A percentile compares a stretch with the other conserved stretches of the same genome.
These are phyloP conservation scores for Didymella lethalis DNA, from an alignment of 2,329 filamentous ascomycete genomes.

Conservation along the genomic window DNA sequence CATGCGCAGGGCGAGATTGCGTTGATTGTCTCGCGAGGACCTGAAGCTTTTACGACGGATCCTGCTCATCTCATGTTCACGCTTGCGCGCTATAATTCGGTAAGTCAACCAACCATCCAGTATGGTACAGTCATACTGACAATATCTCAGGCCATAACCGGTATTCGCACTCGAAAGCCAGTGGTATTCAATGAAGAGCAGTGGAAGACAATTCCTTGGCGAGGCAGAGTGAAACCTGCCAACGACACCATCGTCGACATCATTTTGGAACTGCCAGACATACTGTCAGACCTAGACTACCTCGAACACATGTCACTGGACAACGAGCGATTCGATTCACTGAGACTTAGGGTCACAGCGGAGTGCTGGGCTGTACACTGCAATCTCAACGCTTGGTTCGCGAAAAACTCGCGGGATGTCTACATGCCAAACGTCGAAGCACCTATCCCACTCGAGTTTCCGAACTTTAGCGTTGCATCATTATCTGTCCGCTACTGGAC, in stretches of 20 bases:
- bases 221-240: slow-evolving; percentile 39
- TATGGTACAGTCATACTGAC: background rate
- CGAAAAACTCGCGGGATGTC: slow-evolving; percentile 22
- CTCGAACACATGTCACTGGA: slow-evolving; percentile 14
- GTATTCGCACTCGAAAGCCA: slow-evolving; percentile 48
- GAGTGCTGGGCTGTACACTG: slow-evolving; percentile 34
- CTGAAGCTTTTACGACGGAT: slow-evolving; percentile 27
- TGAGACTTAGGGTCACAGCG: slow-evolving; percentile 16
- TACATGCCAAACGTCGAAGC: slow-evolving; percentile 22
- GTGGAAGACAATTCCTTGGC: slow-evolving; percentile 52
- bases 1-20: slow-evolving; percentile 41
- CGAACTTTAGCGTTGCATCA: slow-evolving; percentile 27
- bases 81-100: slow-evolving; percentile 29
- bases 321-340: slow-evolving; percentile 5
- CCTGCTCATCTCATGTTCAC: slow-evolving; percentile 34
- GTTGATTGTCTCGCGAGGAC: slow-evolving; percentile 32
- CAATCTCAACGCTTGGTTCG: slow-evolving; percentile 32
- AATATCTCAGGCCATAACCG: slow-evolving; percentile 28
- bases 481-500: slow-evolving; percentile 40
- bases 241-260: slow-evolving; percentile 49
- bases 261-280: slow-evolving; percentile 41
- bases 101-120: background rate
- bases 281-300: slow-evolving; percentile 43
- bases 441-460: slow-evolving; percentile 26
- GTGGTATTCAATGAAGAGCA: slow-evolving; percentile 40